phyloP scores from a whole-genome alignment of 2,329 filamentous ascomycete species.

The Alternaria solani region DNA sequence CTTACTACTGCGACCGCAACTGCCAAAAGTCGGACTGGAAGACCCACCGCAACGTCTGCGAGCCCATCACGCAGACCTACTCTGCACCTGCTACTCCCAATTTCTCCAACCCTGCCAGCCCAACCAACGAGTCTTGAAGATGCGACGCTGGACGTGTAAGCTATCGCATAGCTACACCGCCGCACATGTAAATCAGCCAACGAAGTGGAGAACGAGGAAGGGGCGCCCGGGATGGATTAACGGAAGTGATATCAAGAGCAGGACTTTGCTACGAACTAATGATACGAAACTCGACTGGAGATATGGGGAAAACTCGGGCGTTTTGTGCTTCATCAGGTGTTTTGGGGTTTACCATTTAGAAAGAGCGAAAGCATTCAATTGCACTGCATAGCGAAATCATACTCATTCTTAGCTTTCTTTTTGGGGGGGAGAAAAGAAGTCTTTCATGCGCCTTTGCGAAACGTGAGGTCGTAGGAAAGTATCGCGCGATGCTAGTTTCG shows the following conservation, averaged over 20 bases:
- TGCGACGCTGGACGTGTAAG: neutral
- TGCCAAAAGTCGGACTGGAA: constrained; percentile 64
- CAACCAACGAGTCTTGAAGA: constrained; percentile 29
- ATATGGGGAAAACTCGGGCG: neutral
- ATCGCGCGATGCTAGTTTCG: neutral
- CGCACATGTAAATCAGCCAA: neutral
- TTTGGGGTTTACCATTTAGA: constrained; percentile 2
- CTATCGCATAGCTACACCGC: neutral
- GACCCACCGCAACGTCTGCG: constrained; percentile 58
- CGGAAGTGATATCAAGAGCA: constrained; percentile 2
- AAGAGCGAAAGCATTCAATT: constrained; percentile 8
- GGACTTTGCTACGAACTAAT: constrained; percentile 3
- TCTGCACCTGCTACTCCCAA: constrained; percentile 39
- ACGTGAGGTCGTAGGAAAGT: neutral
- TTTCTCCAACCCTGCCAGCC: constrained; percentile 37
- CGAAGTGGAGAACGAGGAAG: neutral
- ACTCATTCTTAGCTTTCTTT: neutral
- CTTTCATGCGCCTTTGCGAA: neutral
- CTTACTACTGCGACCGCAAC: constrained; percentile 60
- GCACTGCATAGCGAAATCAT: constrained; percentile 10
- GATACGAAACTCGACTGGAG: constrained; percentile 1
- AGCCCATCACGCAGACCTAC: constrained; percentile 32
- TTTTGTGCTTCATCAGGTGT: neutral
- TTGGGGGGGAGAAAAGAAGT: neutral
- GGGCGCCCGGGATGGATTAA: neutral